Percentiles rank a stretch among this genome's conserved stretches.
These are phyloP conservation scores for Phialemoniopsis sp. DNA, from an alignment of 2,329 filamentous ascomycete species.

Conservation along the genomic window DNA sequence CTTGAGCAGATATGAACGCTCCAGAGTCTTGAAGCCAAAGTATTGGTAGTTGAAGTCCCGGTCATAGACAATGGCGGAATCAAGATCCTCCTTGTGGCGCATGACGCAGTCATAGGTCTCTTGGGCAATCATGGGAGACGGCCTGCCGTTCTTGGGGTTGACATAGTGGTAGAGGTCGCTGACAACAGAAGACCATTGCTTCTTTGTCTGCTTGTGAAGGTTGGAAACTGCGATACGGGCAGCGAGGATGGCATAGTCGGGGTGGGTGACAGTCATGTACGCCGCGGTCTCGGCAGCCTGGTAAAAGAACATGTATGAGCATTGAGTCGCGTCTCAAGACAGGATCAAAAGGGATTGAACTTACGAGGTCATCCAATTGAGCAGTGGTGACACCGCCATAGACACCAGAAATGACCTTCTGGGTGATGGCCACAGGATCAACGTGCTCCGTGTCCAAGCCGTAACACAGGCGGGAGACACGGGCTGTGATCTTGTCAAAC, in stretches of 20 bases:
- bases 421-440: constrained; percentile 95
- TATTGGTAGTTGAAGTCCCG: constrained; percentile 99
- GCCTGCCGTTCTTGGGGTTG: constrained; percentile 83
- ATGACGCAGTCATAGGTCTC: constrained; percentile 89
- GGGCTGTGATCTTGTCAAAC: constrained; percentile 99
- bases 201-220: constrained; percentile 99
- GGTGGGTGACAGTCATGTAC: constrained; percentile 99
- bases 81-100: constrained; percentile 93
- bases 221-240: constrained; percentile 98
- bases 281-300: constrained; percentile 97
- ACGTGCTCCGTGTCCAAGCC: constrained; percentile 92
- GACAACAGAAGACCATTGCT: constrained; percentile 96
- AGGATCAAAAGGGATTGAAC: constrained; percentile 23
- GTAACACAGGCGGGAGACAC: constrained; percentile 96
- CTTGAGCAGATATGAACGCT: constrained; percentile 94
- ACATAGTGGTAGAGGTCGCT: constrained; percentile 92
- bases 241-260: constrained; percentile 97
- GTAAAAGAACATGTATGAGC: neutral
- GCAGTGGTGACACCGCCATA: constrained; percentile 97
- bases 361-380: constrained; percentile 93
- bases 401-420: constrained; percentile 98
- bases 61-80: constrained; percentile 98
- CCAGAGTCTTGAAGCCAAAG: constrained; percentile 98
- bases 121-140: constrained; percentile 92
- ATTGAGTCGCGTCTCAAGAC: neutral